These are phyloP conservation scores for Hymenoscyphus linearis DNA, from an alignment of 2,329 filamentous ascomycete species.

Conservation along the genomic window DNA sequence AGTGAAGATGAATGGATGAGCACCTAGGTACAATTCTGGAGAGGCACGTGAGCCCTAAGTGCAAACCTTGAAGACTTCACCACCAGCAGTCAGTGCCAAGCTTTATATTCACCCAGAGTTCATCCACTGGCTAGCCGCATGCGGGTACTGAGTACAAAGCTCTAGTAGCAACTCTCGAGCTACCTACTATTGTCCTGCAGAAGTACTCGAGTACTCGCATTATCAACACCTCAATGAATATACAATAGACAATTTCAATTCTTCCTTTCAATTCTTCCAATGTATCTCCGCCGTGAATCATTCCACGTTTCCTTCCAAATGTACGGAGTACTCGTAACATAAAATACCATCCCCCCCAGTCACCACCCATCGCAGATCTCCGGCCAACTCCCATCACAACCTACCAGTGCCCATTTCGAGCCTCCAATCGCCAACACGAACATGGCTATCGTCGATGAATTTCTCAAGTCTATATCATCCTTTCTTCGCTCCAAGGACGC, in stretches of 20 bases:
- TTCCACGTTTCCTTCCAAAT: neutral
- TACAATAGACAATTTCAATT: neutral
- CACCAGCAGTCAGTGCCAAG: too few relatives aligned
- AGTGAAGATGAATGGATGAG: too few relatives aligned
- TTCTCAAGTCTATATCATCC: conserved; percentile 58
- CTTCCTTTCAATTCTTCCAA: neutral
- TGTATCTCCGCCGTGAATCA: neutral
- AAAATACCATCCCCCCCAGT: neutral
- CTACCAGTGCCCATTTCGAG: too few relatives aligned
- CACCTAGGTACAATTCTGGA: too few relatives aligned
- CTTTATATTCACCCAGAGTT: too few relatives aligned
- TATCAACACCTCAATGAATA: neutral
- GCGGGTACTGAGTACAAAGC: too few relatives aligned
- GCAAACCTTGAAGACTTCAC: too few relatives aligned
- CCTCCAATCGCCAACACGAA: neutral
- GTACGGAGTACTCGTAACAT: neutral
- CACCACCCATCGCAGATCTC: neutral
- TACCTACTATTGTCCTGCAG: too few relatives aligned
- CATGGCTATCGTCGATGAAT: conserved; percentile 63
- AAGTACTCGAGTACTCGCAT: too few relatives aligned
- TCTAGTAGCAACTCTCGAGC: too few relatives aligned
- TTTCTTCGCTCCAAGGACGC: conserved; percentile 62
- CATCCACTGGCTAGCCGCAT: too few relatives aligned
- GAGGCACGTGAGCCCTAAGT: too few relatives aligned
- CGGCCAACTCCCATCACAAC: neutral